phyloP scores from a whole-genome alignment of 805 yeast species.

The Metschnikowia proteae region DNA sequence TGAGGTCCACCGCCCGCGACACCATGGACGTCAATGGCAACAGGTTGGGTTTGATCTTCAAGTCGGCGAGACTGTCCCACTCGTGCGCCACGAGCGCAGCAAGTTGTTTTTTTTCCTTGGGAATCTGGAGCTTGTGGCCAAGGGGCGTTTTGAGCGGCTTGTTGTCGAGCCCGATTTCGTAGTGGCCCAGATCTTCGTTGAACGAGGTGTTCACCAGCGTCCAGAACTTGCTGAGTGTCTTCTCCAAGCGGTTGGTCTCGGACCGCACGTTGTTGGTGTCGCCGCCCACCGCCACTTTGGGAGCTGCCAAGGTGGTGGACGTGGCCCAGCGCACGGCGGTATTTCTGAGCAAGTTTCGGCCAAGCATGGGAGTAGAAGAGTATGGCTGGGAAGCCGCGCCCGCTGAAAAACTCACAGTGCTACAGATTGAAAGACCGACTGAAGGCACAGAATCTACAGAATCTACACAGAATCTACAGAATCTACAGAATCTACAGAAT shows the following conservation, averaged over 20 bases:
- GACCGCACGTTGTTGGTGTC: conserved; percentile 42
- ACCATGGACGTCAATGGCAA: conserved; percentile 86
- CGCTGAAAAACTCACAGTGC: too few relatives aligned
- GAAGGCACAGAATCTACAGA: too few relatives aligned
- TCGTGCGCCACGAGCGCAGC: conserved; percentile 81
- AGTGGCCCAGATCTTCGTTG: conserved; percentile 28
- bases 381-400: too few relatives aligned
- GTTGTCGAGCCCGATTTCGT: conserved; percentile 62
- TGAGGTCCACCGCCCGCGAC: conserved; percentile 80
- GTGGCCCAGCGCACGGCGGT: conserved; percentile 3
- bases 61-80: conserved; percentile 72
- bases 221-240: conserved; percentile 77
- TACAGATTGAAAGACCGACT: too few relatives aligned
- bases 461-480: too few relatives aligned
- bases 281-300: conserved; percentile 37
- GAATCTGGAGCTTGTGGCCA: conserved; percentile 68
- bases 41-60: conserved; percentile 66
- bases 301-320: not conserved
- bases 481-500: too few relatives aligned
- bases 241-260: conserved; percentile 67
- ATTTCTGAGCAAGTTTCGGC: not conserved
- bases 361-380: not conserved
- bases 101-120: conserved; percentile 52
- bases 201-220: conserved; percentile 54
- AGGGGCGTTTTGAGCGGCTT: conserved; percentile 81